Evolutionary conservation across 1,284 basidiomycete genomes (phyloP), one percentile per base, ranked within the genome.

Genomic region (Entoloma clypeatum): DNA sequence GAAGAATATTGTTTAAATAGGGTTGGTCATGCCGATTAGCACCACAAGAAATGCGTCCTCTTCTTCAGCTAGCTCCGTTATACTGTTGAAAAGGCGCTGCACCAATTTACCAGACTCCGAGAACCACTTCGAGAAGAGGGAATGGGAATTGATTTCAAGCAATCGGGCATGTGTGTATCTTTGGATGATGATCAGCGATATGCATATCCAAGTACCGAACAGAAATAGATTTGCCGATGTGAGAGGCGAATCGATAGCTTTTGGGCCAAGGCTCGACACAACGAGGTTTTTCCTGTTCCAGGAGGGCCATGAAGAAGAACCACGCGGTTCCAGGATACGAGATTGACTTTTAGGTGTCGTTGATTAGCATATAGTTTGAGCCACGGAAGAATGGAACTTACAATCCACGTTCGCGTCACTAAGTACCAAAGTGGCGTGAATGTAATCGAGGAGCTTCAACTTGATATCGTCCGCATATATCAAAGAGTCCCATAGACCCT

Each of bases 101-200:
- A 99, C 96, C 10, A 99, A 81, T 65, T 99, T 99, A 19, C 96
- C 96, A 1, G 92, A 95, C 60, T 99, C 96, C 1, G 92, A 96
- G 66, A 99, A 99, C 93, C 93, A 96, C 51, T 92, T 87, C 5
- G 90, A 93, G 61, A 97, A 96, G 5, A 96, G 72, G 1, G 92
- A 96, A 65, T 97, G 93, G 0, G 93, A 93, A 58, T 99, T 99
- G 62, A 99, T 97, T 62, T 99, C 96, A 33, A 99, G 79, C 3
- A 99, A 70, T 42, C 89, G 85, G 19, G 91, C 81, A 60, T 87
- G 75, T 0, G 85, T 71, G 59, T 96, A 99, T 37, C 92, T 93
- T 11, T 18, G 30, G 27, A 36, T 16, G 11, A 25, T 17, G 21
- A 41, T 25, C 13, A n/a, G 14, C 29, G 28, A 23, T 11, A 7